Evolutionary conservation across 352 stramenopile genomes (phyloP).

Genomic region (Aphanomyces astaci): DNA sequence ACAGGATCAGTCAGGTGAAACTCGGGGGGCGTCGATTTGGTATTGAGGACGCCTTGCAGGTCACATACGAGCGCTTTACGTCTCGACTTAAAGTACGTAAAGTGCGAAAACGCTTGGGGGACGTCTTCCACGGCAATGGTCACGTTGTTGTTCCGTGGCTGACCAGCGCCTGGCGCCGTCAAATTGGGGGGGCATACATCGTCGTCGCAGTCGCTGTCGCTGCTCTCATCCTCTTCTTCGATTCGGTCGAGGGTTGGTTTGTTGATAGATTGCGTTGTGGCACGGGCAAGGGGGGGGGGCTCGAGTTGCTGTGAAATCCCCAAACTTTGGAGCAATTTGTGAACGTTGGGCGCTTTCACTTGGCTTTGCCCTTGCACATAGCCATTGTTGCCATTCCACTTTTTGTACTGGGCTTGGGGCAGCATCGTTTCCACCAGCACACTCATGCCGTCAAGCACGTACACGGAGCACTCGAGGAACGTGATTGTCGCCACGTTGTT

Average conservation of each 20-base stretch:
- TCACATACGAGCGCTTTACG: conserved; percentile 27
- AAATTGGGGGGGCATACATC: no score
- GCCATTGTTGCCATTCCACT: conserved; percentile 22
- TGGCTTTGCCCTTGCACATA: conserved; percentile 2
- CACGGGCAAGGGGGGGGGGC: no score
- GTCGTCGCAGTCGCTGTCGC: not conserved
- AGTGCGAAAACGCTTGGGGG: conserved; percentile 28
- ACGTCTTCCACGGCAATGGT: conserved; percentile 24
- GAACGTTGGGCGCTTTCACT: not conserved
- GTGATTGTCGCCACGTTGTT: conserved; percentile 10
- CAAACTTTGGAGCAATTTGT: not conserved
- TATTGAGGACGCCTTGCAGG: conserved; percentile 25
- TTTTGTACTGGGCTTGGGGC: conserved; percentile 22
- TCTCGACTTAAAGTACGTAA: conserved; percentile 20
- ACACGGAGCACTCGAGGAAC: conserved; percentile 29
- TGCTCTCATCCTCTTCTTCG: not conserved
- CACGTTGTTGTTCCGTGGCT: not conserved
- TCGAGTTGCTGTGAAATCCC: not conserved
- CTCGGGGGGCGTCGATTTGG: not conserved
- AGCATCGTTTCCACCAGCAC: conserved; percentile 29
- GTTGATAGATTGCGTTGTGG: no score
- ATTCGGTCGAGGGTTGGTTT: not conserved
- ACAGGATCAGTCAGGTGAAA: conserved; percentile 27
- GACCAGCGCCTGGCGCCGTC: not conserved
- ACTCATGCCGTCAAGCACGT: conserved; percentile 6